A percentile compares a stretch with the other conserved stretches of the same genome.
Evolutionary conservation across 352 stramenopile species (phyloP).

Genomic region (Pythium myriotylum): DNA sequence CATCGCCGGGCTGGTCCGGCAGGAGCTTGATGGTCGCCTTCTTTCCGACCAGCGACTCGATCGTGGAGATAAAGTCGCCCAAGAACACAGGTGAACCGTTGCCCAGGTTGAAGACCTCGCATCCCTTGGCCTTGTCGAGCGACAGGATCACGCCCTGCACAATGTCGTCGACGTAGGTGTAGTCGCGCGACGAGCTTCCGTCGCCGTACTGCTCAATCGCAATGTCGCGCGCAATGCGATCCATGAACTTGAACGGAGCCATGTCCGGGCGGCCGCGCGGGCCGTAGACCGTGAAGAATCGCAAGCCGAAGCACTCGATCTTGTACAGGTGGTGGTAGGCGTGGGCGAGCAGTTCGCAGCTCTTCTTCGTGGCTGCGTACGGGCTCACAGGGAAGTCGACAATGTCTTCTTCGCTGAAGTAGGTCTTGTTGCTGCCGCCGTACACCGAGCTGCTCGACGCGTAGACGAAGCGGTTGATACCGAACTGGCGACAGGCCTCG

Average conservation of each 20-base stretch:
- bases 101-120: constrained; percentile 97
- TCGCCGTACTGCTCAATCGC: constrained; percentile 98
- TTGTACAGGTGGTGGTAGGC: constrained; percentile 98
- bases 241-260: constrained; percentile 99
- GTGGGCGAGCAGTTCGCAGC: constrained; percentile 96
- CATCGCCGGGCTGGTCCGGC: constrained; percentile 96
- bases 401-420: constrained; percentile 89
- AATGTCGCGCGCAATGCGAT: constrained; percentile 90
- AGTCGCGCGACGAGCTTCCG: constrained; percentile 94
- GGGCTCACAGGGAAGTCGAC: constrained; percentile 95
- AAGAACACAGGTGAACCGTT: constrained; percentile 92
- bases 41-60: constrained; percentile 93
- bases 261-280: constrained; percentile 96
- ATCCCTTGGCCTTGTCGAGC: constrained; percentile 72
- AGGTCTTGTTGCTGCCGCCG: constrained; percentile 90
- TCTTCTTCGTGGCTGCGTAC: constrained; percentile 98
- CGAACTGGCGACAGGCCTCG: constrained; percentile 89
- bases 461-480: constrained; percentile 96
- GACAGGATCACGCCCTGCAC: constrained; percentile 93
- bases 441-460: constrained; percentile 96
- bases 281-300: constrained; percentile 99
- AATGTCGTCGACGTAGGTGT: constrained; percentile 99
- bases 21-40: constrained; percentile 94
- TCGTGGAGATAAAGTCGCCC: constrained; percentile 94
- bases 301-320: constrained; percentile 93